Conservation (phyloP, 208 protist genomes). For the Leishmania turanica region DNA sequence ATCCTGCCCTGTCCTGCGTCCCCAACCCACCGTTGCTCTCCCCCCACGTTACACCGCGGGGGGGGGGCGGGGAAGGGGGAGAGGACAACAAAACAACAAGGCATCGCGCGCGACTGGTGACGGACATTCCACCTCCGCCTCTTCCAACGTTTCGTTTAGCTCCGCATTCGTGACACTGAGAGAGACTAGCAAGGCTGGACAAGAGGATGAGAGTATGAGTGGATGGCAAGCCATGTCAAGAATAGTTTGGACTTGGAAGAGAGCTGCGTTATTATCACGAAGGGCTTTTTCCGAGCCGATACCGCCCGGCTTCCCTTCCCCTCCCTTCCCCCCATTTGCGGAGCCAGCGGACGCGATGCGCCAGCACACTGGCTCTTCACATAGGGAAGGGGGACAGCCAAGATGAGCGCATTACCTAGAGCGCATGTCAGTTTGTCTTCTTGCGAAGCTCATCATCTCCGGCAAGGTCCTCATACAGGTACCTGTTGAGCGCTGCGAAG, state of each 20-base stretch:
- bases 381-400: not conserved
- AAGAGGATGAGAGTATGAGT: not conserved
- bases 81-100: not conserved
- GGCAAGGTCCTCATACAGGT: slow-evolving; percentile 52
- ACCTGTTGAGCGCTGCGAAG: slow-evolving; percentile 44
- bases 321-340: no score
- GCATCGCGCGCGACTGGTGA: not conserved
- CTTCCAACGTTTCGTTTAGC: not conserved
- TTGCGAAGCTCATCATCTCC: slow-evolving; percentile 45
- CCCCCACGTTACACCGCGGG: not conserved
- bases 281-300: not conserved
- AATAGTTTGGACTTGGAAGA: not conserved
- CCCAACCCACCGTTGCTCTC: not conserved
- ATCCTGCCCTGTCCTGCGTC: not conserved
- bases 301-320: no score
- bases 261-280: not conserved
- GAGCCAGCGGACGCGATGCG: not conserved
- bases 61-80: not conserved
- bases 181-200: not conserved
- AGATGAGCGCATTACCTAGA: not conserved
- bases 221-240: not conserved
- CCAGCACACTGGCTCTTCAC: not conserved
- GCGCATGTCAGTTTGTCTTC: slow-evolving; percentile 14
- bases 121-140: not conserved
- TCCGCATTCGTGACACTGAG: slow-evolving; percentile 4